These are phyloP conservation scores for Sordariomycetes sp. DNA, from an alignment of 2,329 filamentous ascomycete genomes.

Conservation along the genomic window DNA sequence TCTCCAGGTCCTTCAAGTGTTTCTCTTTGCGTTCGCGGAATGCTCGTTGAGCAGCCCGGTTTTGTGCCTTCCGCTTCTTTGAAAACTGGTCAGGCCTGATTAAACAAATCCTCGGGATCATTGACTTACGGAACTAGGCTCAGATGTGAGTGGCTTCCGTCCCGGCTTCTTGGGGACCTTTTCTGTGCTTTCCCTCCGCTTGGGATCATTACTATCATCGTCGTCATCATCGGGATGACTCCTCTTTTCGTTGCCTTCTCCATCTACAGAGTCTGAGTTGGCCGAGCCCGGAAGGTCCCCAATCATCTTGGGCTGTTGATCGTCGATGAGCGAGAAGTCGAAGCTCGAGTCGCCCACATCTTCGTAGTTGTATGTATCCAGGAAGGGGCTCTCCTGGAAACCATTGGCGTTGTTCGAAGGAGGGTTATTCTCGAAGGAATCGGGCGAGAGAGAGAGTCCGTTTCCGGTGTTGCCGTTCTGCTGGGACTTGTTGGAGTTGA, in stretches of 20 bases:
- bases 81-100: too few relatives aligned
- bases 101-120: too few relatives aligned
- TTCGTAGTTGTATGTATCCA: constrained; percentile 69
- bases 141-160: constrained; percentile 87
- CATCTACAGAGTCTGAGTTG: constrained; percentile 51
- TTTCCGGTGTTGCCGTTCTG: constrained; percentile 23
- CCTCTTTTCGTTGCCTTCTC: constrained; percentile 54
- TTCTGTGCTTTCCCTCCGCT: constrained; percentile 73
- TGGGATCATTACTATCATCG: constrained; percentile 45
- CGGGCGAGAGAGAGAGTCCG: constrained; percentile 34
- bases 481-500: constrained; percentile 56
- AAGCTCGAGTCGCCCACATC: constrained; percentile 71
- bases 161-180: constrained; percentile 93
- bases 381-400: constrained; percentile 68
- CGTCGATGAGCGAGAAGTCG: constrained; percentile 50
- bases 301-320: constrained; percentile 58
- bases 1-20: constrained; percentile 78
- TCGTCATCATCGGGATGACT: constrained; percentile 65
- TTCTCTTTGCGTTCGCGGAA: constrained; percentile 94
- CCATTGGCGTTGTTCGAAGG: constrained; percentile 27
- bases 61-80: constrained; percentile 92
- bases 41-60: constrained; percentile 82
- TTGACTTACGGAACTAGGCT: constrained; percentile 82
- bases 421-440: constrained; percentile 40
- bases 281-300: constrained; percentile 58